Base-by-base conservation (phyloP, 352 stramenopile genomes). In the Elongisporangium prolatum region DNA sequence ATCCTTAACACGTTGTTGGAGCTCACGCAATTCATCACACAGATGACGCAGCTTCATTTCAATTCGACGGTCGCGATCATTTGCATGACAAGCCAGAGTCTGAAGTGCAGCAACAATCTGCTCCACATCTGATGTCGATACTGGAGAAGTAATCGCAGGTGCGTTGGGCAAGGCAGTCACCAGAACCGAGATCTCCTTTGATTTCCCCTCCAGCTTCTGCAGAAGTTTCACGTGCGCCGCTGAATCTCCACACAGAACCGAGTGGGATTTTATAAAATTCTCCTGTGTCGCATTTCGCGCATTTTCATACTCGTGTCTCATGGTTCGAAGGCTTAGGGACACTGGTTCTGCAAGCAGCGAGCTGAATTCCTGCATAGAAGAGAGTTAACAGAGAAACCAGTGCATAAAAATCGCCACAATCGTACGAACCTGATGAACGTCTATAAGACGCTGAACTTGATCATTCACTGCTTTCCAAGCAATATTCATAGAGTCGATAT, bases 241-340 rank as follows among this genome's bases (percentile, higher is more conserved):
- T 16, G 67, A 69, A 22, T 91, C 84, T 14, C 68, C 74, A 48
- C 59, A 85, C 10, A 93, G 54, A 2, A 63, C 52, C 7, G 64
- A 60, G 49, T 91, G 77, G 1, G 67, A 57, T 44, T 83, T 85
- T 10, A 72, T 59, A 48, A 91, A 91, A 17, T 71, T 80, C n/a
- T 91, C 80, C 21, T 92, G 78, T 13, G 76, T 81, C n/a, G 66
- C 65, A 0, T 60, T 55, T 21, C 78, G 68, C 20, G 80, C 69
- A 25, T 63, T 80, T 57, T 90, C 83, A 38, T 94, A 94, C 22
- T 94, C 82, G 48, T 73, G 78, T 50, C 86, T 88, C 82, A 94
- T 94, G 21, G 78, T 90, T 17, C 68, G 65, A 49, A 94, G 68
- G 48, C 80, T 91, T 37, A 94, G 56, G 9, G 78, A 64, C 16